A percentile compares a stretch with the other conserved stretches of the same genome.
Conservation (phyloP, 352 stramenopile species). For the Elongisporangium senticosum region DNA sequence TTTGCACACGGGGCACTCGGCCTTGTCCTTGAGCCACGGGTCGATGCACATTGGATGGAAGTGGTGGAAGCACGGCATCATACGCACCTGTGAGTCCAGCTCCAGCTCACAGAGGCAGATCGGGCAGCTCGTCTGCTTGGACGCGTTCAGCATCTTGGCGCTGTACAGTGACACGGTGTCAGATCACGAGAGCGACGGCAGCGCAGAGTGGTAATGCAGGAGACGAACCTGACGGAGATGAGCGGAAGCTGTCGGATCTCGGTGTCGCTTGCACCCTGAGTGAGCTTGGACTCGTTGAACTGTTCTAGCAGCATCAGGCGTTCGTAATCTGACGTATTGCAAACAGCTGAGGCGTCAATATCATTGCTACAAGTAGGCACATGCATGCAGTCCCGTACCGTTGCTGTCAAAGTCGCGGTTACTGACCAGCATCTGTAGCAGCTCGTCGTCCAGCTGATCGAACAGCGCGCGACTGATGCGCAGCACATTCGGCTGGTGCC, state of each 20-base stretch:
- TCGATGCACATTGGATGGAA: slow-evolving; percentile 78
- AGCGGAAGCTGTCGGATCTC: slow-evolving; percentile 65
- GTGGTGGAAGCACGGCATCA: slow-evolving; percentile 77
- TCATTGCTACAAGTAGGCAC: neutral
- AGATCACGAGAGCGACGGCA: neutral
- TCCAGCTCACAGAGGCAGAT: slow-evolving; percentile 62
- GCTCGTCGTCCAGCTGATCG: slow-evolving; percentile 57
- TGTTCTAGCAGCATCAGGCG: slow-evolving; percentile 58
- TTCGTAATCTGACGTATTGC: slow-evolving; percentile 44
- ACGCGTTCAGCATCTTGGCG: slow-evolving; percentile 47
- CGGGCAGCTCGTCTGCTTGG: slow-evolving; percentile 47
- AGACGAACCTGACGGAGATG: slow-evolving; percentile 52
- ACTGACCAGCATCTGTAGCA: slow-evolving; percentile 55
- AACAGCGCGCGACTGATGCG: slow-evolving; percentile 62
- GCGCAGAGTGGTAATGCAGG: neutral
- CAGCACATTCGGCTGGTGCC: slow-evolving; percentile 26
- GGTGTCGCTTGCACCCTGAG: slow-evolving; percentile 34
- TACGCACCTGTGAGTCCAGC: slow-evolving; percentile 31
- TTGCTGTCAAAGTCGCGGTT: slow-evolving; percentile 68
- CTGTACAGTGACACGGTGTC: slow-evolving; percentile 13
- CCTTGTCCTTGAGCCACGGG: slow-evolving; percentile 65
- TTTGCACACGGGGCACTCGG: slow-evolving; percentile 75
- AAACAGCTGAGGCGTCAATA: neutral
- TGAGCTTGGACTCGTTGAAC: slow-evolving; percentile 43
- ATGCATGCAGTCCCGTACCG: slow-evolving; percentile 10